Evolutionary conservation across 108 stramenopile species (phyloP).

Genomic region (Tribonema minus): DNA sequence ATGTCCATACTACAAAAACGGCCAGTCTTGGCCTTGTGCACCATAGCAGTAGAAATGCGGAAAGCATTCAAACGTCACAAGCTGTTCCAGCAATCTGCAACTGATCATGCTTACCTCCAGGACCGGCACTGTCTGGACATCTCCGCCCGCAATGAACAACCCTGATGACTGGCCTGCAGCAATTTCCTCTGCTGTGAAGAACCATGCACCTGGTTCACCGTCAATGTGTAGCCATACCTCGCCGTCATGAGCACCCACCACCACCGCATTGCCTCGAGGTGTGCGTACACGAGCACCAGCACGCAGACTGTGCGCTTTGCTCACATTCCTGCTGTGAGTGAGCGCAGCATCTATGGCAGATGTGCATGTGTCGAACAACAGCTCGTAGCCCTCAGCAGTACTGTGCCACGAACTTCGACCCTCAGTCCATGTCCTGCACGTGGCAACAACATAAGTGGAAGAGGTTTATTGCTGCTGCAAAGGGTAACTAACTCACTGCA

Average conservation of each 20-base stretch:
- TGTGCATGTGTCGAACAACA: slow-evolving; percentile 38
- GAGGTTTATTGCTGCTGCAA: too few species aligned
- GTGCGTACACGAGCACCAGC: slow-evolving; percentile 45
- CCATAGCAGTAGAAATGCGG: too few species aligned
- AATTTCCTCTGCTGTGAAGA: slow-evolving; percentile 46
- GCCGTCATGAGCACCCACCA: slow-evolving; percentile 46
- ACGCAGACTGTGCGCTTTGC: slow-evolving; percentile 27
- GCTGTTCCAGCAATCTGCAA: too few species aligned
- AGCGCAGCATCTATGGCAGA: slow-evolving; percentile 8
- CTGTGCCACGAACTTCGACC: slow-evolving; percentile 25
- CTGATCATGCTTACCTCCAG: background rate
- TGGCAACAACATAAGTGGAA: too few species aligned
- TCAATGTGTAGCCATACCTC: slow-evolving; percentile 52
- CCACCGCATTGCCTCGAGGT: too few species aligned
- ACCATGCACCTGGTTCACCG: slow-evolving; percentile 51
- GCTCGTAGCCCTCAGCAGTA: slow-evolving; percentile 42
- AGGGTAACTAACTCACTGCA: too few species aligned
- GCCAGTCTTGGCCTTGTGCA: too few species aligned
- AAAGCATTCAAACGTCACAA: too few species aligned
- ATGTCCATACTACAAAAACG: too few species aligned
- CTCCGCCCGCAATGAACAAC: background rate
- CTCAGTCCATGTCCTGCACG: slow-evolving; percentile 7
- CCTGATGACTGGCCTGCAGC: slow-evolving; percentile 29
- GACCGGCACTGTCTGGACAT: background rate
- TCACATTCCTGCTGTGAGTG: too few species aligned